A percentile compares a stretch with the other conserved stretches of the same genome.
Evolutionary conservation across 1,284 basidiomycete genomes (phyloP).

Genomic region (Xerocomus amazonicus): DNA sequence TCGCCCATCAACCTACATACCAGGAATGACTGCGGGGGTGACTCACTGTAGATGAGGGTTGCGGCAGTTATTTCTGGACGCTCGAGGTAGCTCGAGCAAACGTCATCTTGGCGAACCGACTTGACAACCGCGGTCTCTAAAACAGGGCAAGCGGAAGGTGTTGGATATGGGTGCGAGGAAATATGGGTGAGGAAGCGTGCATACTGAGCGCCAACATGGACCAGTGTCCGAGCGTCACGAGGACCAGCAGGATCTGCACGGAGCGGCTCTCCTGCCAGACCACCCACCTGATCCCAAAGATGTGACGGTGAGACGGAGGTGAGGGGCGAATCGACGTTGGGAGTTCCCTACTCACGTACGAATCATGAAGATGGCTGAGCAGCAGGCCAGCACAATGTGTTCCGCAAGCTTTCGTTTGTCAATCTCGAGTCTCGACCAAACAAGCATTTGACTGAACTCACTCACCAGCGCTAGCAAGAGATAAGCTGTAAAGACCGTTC

Average conservation of each 20-base stretch:
- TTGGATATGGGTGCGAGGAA: not conserved
- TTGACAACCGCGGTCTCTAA: conserved; percentile 3
- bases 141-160: too few species aligned
- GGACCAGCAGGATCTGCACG: conserved; percentile 11
- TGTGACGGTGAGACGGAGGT: not conserved
- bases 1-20: too few species aligned
- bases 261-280: conserved; percentile 21
- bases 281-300: conserved; percentile 17
- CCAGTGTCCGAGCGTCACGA: conserved; percentile 19
- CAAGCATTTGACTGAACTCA: too few species aligned
- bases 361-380: conserved; percentile 22
- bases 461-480: too few species aligned
- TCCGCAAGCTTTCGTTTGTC: not conserved
- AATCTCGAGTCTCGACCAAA: too few species aligned
- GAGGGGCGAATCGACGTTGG: not conserved
- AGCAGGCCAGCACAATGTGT: conserved; percentile 16
- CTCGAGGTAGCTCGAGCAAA: not conserved
- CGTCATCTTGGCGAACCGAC: not conserved
- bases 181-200: not conserved
- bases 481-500: too few species aligned
- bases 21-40: too few species aligned
- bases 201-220: conserved; percentile 12
- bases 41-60: conserved; percentile 19
- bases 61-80: not conserved
- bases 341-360: conserved; percentile 20